Percentiles rank a stretch among this genome's conserved stretches.
These are phyloP conservation scores for Colletotrichum lini DNA, from an alignment of 2,329 filamentous ascomycete species.

Conservation along the genomic window DNA sequence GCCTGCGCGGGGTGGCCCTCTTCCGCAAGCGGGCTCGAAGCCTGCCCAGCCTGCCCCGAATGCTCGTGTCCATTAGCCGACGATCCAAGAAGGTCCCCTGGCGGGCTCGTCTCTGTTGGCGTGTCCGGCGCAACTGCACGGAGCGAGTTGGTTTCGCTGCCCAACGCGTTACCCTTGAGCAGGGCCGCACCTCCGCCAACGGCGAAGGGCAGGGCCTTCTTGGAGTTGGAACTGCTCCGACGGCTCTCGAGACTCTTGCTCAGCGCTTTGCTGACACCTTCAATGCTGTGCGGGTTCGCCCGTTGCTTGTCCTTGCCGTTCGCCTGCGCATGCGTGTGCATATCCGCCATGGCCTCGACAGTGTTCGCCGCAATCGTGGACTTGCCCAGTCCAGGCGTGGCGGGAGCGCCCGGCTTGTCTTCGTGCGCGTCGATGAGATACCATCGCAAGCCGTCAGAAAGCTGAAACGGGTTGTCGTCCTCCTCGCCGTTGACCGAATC, in stretches of 20 bases:
- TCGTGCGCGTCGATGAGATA: conserved; percentile 95
- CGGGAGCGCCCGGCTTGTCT: conserved; percentile 91
- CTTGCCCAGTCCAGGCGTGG: conserved; percentile 92
- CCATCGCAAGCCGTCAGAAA: conserved; percentile 95
- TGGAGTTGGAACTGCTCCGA: conserved; percentile 88
- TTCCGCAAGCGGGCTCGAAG: conserved; percentile 25
- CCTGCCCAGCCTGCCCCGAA: conserved; percentile 12
- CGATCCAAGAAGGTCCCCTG: conserved; percentile 48
- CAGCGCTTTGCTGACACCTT: conserved; percentile 82
- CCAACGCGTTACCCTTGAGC: conserved; percentile 66
- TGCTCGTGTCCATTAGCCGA: conserved; percentile 30
- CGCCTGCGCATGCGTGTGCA: conserved; percentile 64
- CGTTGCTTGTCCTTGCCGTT: conserved; percentile 60
- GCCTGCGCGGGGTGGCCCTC: conserved; percentile 32
- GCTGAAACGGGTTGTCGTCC: conserved; percentile 96
- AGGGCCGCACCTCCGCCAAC: conserved; percentile 54
- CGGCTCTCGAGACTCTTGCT: conserved; percentile 93
- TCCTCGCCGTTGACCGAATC: conserved; percentile 72
- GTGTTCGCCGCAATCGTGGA: conserved; percentile 91
- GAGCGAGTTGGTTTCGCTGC: conserved; percentile 72
- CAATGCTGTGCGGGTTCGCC: conserved; percentile 70
- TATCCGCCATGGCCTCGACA: conserved; percentile 87
- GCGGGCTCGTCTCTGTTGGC: conserved; percentile 58
- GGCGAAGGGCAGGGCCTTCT: conserved; percentile 76
- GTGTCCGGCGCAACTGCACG: conserved; percentile 63